phyloP scores from a whole-genome alignment of 2,329 filamentous ascomycete genomes.

The Xylaria polymorpha region DNA sequence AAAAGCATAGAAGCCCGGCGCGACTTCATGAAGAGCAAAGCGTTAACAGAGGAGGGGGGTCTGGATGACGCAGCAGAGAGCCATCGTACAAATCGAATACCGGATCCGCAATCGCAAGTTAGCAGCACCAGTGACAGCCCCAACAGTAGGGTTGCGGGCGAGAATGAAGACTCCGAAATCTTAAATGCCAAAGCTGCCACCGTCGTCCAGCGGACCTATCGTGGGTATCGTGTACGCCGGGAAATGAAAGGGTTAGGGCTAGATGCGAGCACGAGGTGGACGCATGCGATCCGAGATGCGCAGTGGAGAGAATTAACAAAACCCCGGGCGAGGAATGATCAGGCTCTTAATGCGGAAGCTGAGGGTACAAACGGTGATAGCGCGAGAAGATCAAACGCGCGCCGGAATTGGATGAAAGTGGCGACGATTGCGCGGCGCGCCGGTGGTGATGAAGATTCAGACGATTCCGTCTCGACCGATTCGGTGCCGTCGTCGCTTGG shows the following conservation, averaged over 20 bases:
- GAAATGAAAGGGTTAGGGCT: slow-evolving; percentile 76
- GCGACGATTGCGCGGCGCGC: slow-evolving; percentile 77
- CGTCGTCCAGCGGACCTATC: slow-evolving; percentile 77
- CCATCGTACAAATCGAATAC: slow-evolving; percentile 23
- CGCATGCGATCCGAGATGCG: slow-evolving; percentile 71
- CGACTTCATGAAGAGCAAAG: slow-evolving; percentile 52
- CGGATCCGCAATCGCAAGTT: slow-evolving; percentile 30
- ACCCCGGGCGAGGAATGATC: slow-evolving; percentile 54
- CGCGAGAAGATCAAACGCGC: slow-evolving; percentile 58
- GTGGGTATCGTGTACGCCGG: slow-evolving; percentile 78
- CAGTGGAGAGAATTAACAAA: slow-evolving; percentile 64
- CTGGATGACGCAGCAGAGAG: neutral
- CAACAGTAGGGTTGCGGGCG: slow-evolving; percentile 10
- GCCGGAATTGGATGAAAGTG: slow-evolving; percentile 80
- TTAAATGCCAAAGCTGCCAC: slow-evolving; percentile 60
- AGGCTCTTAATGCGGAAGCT: slow-evolving; percentile 23
- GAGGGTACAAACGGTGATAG: slow-evolving; percentile 36
- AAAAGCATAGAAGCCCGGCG: slow-evolving; percentile 47
- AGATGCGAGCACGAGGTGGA: slow-evolving; percentile 77
- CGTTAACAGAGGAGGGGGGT: slow-evolving; percentile 29
- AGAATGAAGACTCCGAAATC: slow-evolving; percentile 41
- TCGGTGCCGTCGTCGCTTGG: slow-evolving; percentile 46
- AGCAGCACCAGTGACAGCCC: slow-evolving; percentile 19
- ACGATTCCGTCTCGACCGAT: slow-evolving; percentile 57
- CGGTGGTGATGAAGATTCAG: slow-evolving; percentile 71